phyloP scores from a whole-genome alignment of 805 yeast species.

The Tetrapisispora pingtungensis region DNA sequence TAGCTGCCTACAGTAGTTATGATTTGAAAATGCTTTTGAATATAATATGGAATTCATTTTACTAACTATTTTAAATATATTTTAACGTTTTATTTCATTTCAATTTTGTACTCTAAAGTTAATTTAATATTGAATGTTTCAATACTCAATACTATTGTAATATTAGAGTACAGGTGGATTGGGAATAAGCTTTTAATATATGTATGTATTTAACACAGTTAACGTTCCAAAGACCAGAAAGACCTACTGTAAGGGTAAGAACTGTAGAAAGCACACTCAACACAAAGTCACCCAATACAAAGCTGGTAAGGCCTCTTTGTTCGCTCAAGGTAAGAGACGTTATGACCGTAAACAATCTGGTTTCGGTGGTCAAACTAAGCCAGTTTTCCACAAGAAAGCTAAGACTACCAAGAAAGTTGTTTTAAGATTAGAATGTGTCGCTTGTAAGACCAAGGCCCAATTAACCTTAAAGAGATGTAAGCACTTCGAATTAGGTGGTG shows the following conservation, averaged over 20 bases:
- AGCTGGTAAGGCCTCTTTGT: conserved; percentile 99
- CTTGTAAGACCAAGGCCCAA: conserved; percentile 98
- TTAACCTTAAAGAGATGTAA: conserved; percentile 98
- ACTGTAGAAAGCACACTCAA: conserved; percentile 98
- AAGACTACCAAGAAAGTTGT: conserved; percentile 99
- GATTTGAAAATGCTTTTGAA: too few species aligned
- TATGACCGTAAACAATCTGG: conserved; percentile 99
- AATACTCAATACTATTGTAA: too few species aligned
- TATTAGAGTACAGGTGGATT: neutral
- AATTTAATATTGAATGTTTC: too few species aligned
- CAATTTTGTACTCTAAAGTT: too few species aligned
- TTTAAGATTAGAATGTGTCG: conserved; percentile 96
- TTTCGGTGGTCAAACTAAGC: conserved; percentile 99
- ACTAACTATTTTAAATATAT: too few species aligned
- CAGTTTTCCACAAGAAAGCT: conserved; percentile 99
- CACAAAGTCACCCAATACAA: conserved; percentile 99
- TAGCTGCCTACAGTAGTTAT: too few species aligned
- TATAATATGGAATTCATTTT: too few species aligned
- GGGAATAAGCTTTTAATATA: too few species aligned
- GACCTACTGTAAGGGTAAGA: conserved; percentile 99
- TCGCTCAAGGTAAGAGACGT: conserved; percentile 99
- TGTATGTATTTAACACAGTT: conserved; percentile 63
- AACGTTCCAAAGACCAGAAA: conserved; percentile 99
- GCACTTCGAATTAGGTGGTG: conserved; percentile 99
- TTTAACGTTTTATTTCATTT: too few species aligned